These are phyloP conservation scores for Chaetothyriales sp. DNA, from an alignment of 2,329 filamentous ascomycete genomes.

Conservation along the genomic window DNA sequence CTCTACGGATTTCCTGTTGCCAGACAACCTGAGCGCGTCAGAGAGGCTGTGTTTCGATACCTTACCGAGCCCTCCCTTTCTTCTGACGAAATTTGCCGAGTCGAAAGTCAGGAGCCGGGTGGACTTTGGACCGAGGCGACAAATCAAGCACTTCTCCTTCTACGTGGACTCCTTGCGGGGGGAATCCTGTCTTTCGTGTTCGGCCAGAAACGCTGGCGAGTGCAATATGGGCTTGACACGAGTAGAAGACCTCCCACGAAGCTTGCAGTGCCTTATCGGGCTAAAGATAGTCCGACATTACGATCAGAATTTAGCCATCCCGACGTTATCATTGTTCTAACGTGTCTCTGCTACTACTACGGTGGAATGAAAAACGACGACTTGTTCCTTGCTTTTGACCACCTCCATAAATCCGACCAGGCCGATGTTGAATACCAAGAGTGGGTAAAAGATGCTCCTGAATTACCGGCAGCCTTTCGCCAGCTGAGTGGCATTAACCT, in stretches of 20 bases:
- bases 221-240: constrained; percentile 47
- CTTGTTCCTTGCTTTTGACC: constrained; percentile 34
- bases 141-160: constrained; percentile 18
- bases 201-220: constrained; percentile 46
- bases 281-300: constrained; percentile 43
- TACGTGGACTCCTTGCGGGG: constrained; percentile 39
- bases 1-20: constrained; percentile 33
- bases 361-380: constrained; percentile 41
- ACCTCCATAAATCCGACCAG: constrained; percentile 40
- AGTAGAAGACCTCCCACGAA: constrained; percentile 36
- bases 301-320: constrained; percentile 51
- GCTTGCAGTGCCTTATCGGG: constrained; percentile 46
- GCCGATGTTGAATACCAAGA: constrained; percentile 34
- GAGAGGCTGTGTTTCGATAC: constrained; percentile 30
- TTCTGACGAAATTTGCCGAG: constrained; percentile 20
- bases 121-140: constrained; percentile 26
- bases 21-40: constrained; percentile 21
- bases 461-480: constrained; percentile 26
- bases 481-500: constrained; percentile 44
- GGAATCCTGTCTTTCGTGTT: constrained; percentile 43
- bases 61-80: constrained; percentile 29
- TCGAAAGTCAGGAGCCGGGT: constrained; percentile 23
- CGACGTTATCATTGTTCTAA: constrained; percentile 44
- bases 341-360: constrained; percentile 44
- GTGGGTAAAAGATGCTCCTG: constrained; percentile 22